A percentile compares a stretch with the other conserved stretches of the same genome.
Evolutionary conservation across 495 filamentous ascomycete genomes (phyloP).

Genomic region (Acidomyces sp.): DNA sequence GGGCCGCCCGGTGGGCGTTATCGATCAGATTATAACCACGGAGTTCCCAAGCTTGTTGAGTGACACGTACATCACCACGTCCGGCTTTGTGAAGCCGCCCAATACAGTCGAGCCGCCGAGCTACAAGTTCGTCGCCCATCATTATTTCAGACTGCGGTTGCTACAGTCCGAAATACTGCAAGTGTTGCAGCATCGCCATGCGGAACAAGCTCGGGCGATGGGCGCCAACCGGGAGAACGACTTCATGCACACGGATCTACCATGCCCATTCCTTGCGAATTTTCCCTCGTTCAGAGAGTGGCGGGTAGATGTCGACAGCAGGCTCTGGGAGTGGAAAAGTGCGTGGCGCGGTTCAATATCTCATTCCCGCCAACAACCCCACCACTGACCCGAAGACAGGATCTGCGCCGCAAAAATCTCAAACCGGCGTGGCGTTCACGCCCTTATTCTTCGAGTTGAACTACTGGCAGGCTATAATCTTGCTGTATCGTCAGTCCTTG

Average conservation of each 20-base stretch:
- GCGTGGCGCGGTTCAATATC: too few species aligned
- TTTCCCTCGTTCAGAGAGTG: conserved; percentile 80
- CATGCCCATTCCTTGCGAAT: conserved; percentile 70
- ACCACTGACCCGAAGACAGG: too few species aligned
- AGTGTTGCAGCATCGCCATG: conserved; percentile 81
- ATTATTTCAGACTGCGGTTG: conserved; percentile 84
- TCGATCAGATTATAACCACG: conserved; percentile 82
- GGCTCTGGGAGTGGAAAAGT: conserved; percentile 81
- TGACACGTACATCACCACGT: conserved; percentile 76
- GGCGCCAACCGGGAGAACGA: conserved; percentile 49
- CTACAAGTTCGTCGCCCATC: conserved; percentile 79
- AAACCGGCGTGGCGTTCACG: conserved; percentile 77
- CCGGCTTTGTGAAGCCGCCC: conserved; percentile 47
- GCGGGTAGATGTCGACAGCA: conserved; percentile 74
- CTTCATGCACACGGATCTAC: conserved; percentile 64
- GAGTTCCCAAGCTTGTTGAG: conserved; percentile 82
- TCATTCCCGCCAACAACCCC: too few species aligned
- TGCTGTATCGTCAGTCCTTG: conserved; percentile 86
- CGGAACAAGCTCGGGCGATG: conserved; percentile 44
- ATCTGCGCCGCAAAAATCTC: conserved; percentile 56
- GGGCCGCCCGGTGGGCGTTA: conserved; percentile 84
- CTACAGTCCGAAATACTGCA: conserved; percentile 92
- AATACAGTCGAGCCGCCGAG: conserved; percentile 42
- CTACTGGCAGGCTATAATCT: conserved; percentile 96
- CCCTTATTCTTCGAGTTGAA: conserved; percentile 82